Evolutionary conservation across 1,284 basidiomycete genomes (phyloP), one percentile per base, ranked within the genome.

Genomic region (Rhizoctonia solani): DNA sequence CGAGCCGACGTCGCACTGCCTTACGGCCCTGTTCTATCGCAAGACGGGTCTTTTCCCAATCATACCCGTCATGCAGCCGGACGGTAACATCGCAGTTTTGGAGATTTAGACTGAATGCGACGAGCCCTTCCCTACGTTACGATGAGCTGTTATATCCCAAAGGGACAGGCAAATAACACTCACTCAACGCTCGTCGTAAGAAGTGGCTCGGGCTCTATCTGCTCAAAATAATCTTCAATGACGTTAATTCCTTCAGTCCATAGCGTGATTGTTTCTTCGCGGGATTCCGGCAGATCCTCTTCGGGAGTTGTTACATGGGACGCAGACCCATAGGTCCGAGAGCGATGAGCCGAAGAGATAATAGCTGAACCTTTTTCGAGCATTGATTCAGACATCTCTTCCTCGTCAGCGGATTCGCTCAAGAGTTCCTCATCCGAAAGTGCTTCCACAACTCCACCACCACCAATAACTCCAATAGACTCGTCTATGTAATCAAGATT

Each of bases 41-140:
- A 75, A 85, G 88, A 53, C 95, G 87, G 1, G 96, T 99, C 42
- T 84, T 82, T 0, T 77, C 77, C 95, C 96, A 99, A 75, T 99
- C 97, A 74, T 95, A 99, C 0, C 96, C 95, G 68, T 95, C 92
- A 74, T 95, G 90, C 4, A 98, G 81, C 68, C 87, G 82, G 34
- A 97, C 74, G 0, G 82, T 83, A 41, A 91, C 75, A 69, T 89
- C 81, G 52, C 83, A 86, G 54, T 89, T 78, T 50, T 84, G 81
- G 1, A 92, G 72, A 42, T 73, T 52, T 3, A 69, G 46, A 4
- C 66, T 54, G 13, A 67, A 59, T 8, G 59, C 67, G 25, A 58
- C 39, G 23, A 70, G 27, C 21, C 44, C 59, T 25, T 39, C 21
- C 23, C 69, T 69, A 41, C 2, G 2, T 41, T 9, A 8, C 37